These are phyloP conservation scores for Tephrocybe rancida DNA, from an alignment of 768 basidiomycete species.

Conservation along the genomic window DNA sequence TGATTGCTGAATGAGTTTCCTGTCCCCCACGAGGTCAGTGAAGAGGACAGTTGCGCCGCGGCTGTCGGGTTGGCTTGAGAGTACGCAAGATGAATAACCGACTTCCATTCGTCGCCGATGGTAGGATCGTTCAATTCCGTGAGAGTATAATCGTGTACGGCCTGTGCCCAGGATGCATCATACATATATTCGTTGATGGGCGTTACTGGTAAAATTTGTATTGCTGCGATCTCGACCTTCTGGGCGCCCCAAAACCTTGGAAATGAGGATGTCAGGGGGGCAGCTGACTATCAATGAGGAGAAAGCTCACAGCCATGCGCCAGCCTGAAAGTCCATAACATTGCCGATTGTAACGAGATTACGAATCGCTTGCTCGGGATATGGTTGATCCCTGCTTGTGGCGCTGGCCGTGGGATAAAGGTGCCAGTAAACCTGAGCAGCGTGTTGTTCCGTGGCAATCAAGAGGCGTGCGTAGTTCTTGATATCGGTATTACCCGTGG, in stretches of 20 bases:
- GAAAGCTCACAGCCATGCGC: slow-evolving; percentile 35
- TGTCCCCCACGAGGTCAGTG: slow-evolving; percentile 33
- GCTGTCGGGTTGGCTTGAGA: slow-evolving; percentile 26
- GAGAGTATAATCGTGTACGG: slow-evolving; percentile 27
- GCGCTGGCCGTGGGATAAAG: slow-evolving; percentile 31
- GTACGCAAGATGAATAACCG: slow-evolving; percentile 34
- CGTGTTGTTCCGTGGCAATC: slow-evolving; percentile 35
- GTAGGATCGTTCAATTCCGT: slow-evolving; percentile 26
- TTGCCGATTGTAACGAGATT: slow-evolving; percentile 36
- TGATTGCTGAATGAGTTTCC: slow-evolving; percentile 34
- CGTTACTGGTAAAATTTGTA: slow-evolving; percentile 37
- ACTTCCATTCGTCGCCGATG: slow-evolving; percentile 35
- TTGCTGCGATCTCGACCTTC: slow-evolving; percentile 33
- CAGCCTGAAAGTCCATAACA: slow-evolving; percentile 35
- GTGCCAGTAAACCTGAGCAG: slow-evolving; percentile 37
- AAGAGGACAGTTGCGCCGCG: slow-evolving; percentile 29
- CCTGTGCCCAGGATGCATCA: slow-evolving; percentile 31
- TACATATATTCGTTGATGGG: slow-evolving; percentile 36
- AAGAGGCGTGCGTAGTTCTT: slow-evolving; percentile 34
- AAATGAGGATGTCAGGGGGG: background rate
- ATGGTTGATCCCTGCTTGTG: slow-evolving; percentile 34
- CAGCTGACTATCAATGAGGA: background rate
- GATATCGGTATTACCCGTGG: slow-evolving; percentile 30
- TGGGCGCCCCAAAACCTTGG: slow-evolving; percentile 34
- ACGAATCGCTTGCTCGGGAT: slow-evolving; percentile 31